Base-by-base conservation (phyloP, 179 eudicot species). In the Vitellaria paradoxa region DNA sequence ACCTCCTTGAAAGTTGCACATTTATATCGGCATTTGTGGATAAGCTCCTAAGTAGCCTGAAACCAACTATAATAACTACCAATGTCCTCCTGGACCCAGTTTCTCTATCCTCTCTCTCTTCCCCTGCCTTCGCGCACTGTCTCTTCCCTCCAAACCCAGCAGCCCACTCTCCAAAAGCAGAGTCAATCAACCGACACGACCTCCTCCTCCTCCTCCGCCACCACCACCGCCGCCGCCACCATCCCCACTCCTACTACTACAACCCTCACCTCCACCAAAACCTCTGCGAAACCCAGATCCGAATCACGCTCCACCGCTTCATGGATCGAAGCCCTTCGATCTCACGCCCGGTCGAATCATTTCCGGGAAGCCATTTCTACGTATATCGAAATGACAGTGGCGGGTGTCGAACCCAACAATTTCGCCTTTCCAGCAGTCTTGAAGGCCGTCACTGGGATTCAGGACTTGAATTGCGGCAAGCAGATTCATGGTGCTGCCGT, bases 281-380 rank as follows among this genome's bases (percentile, higher is more conserved):
- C 78, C 67, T 13, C 65, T 62, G 23, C 81, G 61, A 83, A 85
- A 76, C 83, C 88, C 87, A 76, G 67, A 30, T 82, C 82, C 24
- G 82, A 90, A 72, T 40, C 81, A 42, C 76, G 40, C 17, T 78
- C 86, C 30, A 53, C 84, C 6, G 52, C 85, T 4, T 84, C 91
- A 87, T 93, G 97, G 97, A 53, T 87, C 84, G 86, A 87, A 73
- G 50, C 82, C 20, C 93, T 95, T 78, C 97, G 97, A 14, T 83
- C 87, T 52, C 86, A 89, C 4, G 74, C 87, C 46, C 96, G 90
- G 26, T 88, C 93, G 20, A 88, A 86, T 50, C 80, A 82, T 57
- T 84, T 82, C 67, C 81, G 64, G 13, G 82, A 90, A 72, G 92
- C 97, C 61, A 83, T 95, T 37, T 77, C 90, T 21, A 88, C 95